Evolutionary conservation across 1,284 basidiomycete genomes (phyloP), one percentile per base, ranked within the genome.

Genomic region (Rhodofomes roseus): DNA sequence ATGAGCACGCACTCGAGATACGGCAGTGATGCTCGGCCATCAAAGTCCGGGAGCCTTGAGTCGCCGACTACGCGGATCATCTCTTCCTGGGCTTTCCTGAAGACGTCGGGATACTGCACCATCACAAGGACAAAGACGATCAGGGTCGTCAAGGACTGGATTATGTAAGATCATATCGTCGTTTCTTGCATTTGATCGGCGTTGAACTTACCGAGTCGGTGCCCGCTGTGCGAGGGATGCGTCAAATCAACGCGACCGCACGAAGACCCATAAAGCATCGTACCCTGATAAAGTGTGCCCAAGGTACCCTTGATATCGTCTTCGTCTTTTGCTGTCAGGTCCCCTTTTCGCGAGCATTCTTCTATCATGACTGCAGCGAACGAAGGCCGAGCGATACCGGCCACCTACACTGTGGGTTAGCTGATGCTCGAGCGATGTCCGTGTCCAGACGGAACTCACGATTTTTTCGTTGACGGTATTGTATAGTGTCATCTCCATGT

Each of bases 1-100:
- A 68, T 68, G 11, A 70, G 46, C 4, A 73, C 44, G 1, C 71
- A 70, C 27, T 66, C 60, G 16, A 71, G 56, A 54, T 73, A 74
- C 1, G 68, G 71, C 1, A 74, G 62, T 1, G 57, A 55, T 0
- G 54, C 53, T 7, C 65, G 61, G 53, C 73, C 73, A 1, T 50
- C 55, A 34, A 70, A 60, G 22, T 59, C 63, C 2, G 73, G 73
- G 0, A 73, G 61, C 1, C 72, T 61, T 0, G 62, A 54, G 16
- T 44, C 41, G 18, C 70, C 68, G 2, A 73, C 46, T 14, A 70
- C 64, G 0, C 39, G 41, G 27, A 70, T 68, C 22, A 74, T 58
- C 37, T 74, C 73, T 2, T 55, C 65, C 40, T 70, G 73, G 0
- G 71, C 73, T 5, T 61, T 65, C 18, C 34, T 46, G 39, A 71